Evolutionary conservation across 2,329 filamentous ascomycete species (phyloP), one percentile per base, ranked within the genome.

Genomic region (Clarireedia sp.): DNA sequence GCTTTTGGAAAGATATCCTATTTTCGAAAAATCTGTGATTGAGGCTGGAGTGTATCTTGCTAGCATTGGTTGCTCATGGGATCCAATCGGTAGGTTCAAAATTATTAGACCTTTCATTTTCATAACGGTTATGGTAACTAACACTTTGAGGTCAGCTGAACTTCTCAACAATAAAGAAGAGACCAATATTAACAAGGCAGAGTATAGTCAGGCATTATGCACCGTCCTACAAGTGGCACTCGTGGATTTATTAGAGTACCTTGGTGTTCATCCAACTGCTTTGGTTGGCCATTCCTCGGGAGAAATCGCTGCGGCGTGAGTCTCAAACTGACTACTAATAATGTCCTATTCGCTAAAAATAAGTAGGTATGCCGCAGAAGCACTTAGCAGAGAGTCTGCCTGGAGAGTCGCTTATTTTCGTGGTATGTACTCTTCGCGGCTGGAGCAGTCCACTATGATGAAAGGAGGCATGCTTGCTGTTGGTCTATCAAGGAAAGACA

Each of bases 181-280:
- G 5, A 52, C 48, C 6, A 51, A 40, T 12, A 16, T 58, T 24
- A 51, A 59, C 16, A 29, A 77, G 59, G 36, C 55, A 3, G 44
- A 52, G 7, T 48, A 55, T 19, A 47, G 67, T 6, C 73, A 75
- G 61, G 71, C 74, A 55, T 63, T 71, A 67, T 74, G 69, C 57
- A 75, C 74, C 0, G 72, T 74, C 0, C 56, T 80, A 1, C 77
- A 80, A 60, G 64, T 80, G 14, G 53, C 70, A 1, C 62, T 79
- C 1, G 69, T 73, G 0, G 66, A 73, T 16, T 65, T 79, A 3
- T 66, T 79, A 0, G 24, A 68, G 21, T 69, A 70, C 1, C 75
- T 70, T 67, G 69, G 68, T 1, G 62, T 78, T 17, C 58, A 56
- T 4, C 71, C 74, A 0, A 48, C 59, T 0, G 68, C 65, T 1